A percentile compares a stretch with the other conserved stretches of the same genome.
phyloP scores from a whole-genome alignment of 2,329 filamentous ascomycete genomes.

The Chaetomiaceae sp. region DNA sequence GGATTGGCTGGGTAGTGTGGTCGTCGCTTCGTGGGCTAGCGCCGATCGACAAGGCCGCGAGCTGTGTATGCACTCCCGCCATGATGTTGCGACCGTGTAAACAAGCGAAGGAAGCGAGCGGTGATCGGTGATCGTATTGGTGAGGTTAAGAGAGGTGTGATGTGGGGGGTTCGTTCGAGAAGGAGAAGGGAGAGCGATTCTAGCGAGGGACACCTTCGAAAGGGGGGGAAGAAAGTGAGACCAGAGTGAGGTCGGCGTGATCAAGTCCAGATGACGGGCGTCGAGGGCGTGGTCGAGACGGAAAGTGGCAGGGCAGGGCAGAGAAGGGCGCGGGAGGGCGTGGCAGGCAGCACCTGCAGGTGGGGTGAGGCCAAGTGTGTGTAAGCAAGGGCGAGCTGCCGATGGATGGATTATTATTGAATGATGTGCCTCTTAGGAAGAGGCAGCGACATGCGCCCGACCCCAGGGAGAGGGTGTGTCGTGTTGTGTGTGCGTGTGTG shows the following conservation, averaged over 20 bases:
- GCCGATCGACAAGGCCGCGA: slow-evolving; percentile 20
- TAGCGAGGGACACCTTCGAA: slow-evolving; percentile 25
- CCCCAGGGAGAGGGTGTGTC: neutral
- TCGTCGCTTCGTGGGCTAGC: slow-evolving; percentile 15
- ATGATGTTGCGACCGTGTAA: slow-evolving; percentile 19
- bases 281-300: neutral
- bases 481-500: too few relatives aligned
- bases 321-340: too few relatives aligned
- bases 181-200: slow-evolving; percentile 7
- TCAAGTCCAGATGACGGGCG: slow-evolving; percentile 11
- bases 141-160: neutral
- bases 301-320: slow-evolving; percentile 2
- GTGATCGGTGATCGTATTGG: neutral
- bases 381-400: neutral
- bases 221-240: slow-evolving; percentile 1
- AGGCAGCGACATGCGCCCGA: slow-evolving; percentile 7
- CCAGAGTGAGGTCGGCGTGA: neutral
- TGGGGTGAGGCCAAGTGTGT: too few relatives aligned
- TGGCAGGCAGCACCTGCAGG: too few relatives aligned
- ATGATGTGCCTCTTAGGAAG: neutral
- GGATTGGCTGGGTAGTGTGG: slow-evolving; percentile 23
- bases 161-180: neutral
- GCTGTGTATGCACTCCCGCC: slow-evolving; percentile 24
- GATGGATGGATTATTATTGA: too few relatives aligned
- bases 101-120: slow-evolving; percentile 4